Conservation (phyloP, 2,329 filamentous ascomycete genomes). For the Akanthomyces muscarius region DNA sequence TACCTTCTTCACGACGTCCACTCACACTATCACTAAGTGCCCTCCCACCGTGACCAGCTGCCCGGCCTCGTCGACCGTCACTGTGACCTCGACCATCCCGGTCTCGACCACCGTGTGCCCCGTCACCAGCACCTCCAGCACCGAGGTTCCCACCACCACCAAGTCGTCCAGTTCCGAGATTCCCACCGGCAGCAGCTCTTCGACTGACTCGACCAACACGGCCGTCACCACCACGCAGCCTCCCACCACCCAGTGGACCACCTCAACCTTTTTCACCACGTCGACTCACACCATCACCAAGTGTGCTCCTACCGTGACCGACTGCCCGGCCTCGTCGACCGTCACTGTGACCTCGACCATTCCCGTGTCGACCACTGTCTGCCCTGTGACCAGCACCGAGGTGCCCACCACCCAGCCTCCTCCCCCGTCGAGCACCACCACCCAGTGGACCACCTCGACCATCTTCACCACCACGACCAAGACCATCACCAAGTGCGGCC, state of each 20-base stretch:
- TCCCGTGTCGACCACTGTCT: conserved; percentile 38
- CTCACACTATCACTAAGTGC: conserved; percentile 23
- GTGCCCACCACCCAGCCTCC: conserved; percentile 9
- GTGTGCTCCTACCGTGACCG: conserved; percentile 29
- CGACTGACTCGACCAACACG: neutral
- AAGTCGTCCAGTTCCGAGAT: neutral
- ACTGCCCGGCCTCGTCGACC: conserved; percentile 29
- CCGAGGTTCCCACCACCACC: conserved; percentile 4
- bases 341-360: conserved; percentile 28
- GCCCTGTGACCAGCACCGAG: conserved; percentile 32
- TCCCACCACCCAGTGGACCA: conserved; percentile 25
- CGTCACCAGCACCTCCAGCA: conserved; percentile 24
- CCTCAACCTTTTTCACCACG: conserved; percentile 31
- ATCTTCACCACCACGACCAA: conserved; percentile 27
- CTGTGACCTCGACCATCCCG: conserved; percentile 29
- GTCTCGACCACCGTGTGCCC: conserved; percentile 42
- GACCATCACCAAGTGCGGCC: conserved; percentile 23
- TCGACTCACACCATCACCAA: conserved; percentile 19
- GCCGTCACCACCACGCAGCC: conserved; percentile 6
- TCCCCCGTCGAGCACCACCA: conserved; percentile 18
- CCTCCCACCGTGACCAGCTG: conserved; percentile 29
- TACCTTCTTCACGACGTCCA: conserved; percentile 29
- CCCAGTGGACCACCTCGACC: conserved; percentile 28
- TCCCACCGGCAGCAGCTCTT: neutral
- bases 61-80: conserved; percentile 26